These are phyloP conservation scores for Paramecium sonneborni DNA, from an alignment of 73 alveolate species.

Conservation along the genomic window DNA sequence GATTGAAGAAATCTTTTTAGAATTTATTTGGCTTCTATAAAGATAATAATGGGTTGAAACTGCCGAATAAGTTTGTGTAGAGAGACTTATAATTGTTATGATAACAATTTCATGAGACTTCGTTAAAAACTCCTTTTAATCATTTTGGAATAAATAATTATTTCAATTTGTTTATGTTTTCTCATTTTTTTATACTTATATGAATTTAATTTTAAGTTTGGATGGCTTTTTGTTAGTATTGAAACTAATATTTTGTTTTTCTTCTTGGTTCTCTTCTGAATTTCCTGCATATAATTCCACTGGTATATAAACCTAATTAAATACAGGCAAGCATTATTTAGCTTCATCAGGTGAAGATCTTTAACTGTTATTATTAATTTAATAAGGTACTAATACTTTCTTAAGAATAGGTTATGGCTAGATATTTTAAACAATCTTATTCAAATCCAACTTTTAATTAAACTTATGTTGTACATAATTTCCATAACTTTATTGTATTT, in stretches of 20 bases:
- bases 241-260: background rate
- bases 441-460: background rate
- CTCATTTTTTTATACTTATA: background rate
- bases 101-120: background rate
- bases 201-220: background rate
- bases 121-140: background rate
- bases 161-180: background rate
- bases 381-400: background rate
- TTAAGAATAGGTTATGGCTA: background rate
- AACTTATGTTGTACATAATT: background rate
- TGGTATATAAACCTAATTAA: background rate
- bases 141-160: background rate
- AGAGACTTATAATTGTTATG: background rate
- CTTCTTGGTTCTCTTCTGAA: background rate
- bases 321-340: background rate
- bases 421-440: background rate
- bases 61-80: background rate
- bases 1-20: background rate
- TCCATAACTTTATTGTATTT: background rate
- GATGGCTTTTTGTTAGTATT: background rate
- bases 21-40: background rate
- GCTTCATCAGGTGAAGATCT: background rate
- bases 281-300: background rate
- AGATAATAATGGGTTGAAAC: background rate
- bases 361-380: background rate